Base-by-base conservation (phyloP, 2,329 filamentous ascomycete species). In the Nigrospora sphaerica region DNA sequence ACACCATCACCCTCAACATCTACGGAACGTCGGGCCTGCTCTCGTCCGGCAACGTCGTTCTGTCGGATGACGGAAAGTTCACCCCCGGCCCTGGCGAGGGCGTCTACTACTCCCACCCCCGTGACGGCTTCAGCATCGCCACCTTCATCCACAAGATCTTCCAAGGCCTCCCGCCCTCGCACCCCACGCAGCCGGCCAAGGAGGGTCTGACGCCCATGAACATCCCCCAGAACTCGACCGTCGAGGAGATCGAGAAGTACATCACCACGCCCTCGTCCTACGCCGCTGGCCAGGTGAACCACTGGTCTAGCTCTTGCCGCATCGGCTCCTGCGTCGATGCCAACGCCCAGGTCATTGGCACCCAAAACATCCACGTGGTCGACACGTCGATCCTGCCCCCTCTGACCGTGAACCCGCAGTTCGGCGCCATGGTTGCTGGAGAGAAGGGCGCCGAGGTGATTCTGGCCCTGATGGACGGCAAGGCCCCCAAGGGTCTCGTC, bases 11-110 rank as follows among this genome's bases (percentile, higher is more conserved):
- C 0, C 63, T 80, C 17, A 80, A 80, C 56, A 59, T 80, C 5
- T 80, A 80, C 60, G 75, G 75, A 10, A 80, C 76, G 0, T 78
- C 74, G 0, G 76, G 76, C 1, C 63, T 78, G 18, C 65, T 67
- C 6, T 78, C 75, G 3, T 58, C 65, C 1, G 74, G 75, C 2
- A 62, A 64, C 5, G 73, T 77, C 4, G 55, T 65, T 7, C 64
- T 77, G 0, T 56, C 61, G 3, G 42, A 53, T 13, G 70, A 74
- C 41, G 57, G 60, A 1, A 67, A 67, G 1, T 72, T 71, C 50
- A 59, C 67, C 6, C 68, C 74, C 0, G 64, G 67, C 2, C 65
- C 72, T 0, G 62, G 65, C 37, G 51, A 52, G 2, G 65, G 65
- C 17, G 61, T 74, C 46, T 77, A 75, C 60, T 75, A 73, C 59